Evolutionary conservation across 306 rosid genomes (phyloP), one percentile per base, ranked within the genome.

Genomic region (Datisca glomerata): DNA sequence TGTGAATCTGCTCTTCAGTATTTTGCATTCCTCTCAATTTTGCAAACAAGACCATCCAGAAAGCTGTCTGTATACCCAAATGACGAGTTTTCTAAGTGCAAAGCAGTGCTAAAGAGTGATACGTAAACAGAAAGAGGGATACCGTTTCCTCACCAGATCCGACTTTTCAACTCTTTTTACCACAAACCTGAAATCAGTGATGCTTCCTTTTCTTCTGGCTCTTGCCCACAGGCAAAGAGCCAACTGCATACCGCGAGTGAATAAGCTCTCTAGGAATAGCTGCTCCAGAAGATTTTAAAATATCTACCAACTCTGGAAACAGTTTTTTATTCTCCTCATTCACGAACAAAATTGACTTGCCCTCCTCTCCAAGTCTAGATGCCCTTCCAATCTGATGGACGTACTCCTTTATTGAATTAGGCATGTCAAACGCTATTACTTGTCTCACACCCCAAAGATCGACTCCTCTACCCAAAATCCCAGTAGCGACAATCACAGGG

Each of bases 321-420:
- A 85, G 59, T 22, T 74, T 69, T 60, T 66, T 80, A 54, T 71
- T 69, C 61, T 80, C 87, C 49, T 65, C 73, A 61, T 78, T 76
- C 47, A 85, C 77, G 59, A 80, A 76, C 51, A 71, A 74, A 40
- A 85, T 61, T 29, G 87, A 79, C 45, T 55, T 66, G 51, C 95
- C 95, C 69, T 74, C 81, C 63, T 73, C 93, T 57, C 87, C 87
- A 78, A 85, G 53, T 50, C 95, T 80, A 48, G 93, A 85, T 15
- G 95, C 95, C 45, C 95, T 67, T 13, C 95, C 95, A 49, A 85
- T 64, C 70, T 76, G 87, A 61, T 85, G 95, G 41, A 85, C 78
- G 58, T 85, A 85, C 59, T 85, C 87, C 44, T 74, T 69, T 17
- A 76, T 63, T 24, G 93, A 80, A 74, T 76, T 80, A 15, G 95